Base-by-base conservation (phyloP, 2,329 filamentous ascomycete species). In the Aschersonia sp. region DNA sequence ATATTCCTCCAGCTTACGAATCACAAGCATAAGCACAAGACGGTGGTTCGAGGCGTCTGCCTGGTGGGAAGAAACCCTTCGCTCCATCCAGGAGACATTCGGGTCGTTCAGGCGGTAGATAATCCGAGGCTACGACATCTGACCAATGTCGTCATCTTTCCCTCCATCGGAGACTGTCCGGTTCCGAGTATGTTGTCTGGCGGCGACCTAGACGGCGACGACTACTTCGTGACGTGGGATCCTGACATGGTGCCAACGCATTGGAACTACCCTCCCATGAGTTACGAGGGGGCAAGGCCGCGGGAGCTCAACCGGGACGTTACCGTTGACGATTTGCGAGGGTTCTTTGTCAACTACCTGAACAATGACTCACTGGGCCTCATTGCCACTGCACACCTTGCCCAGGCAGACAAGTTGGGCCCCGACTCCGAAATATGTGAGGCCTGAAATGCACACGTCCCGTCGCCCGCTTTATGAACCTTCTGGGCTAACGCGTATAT, bases 161-260 rank as follows among this genome's bases (percentile, higher is more conserved):
- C 92, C 1, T 79, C 85, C 37, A 82, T 70, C 0, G 90, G 90
- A 0, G 87, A 95, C 58, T 74, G 84, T 12, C 87, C 94, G 52
- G 67, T 98, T 29, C 80, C 89, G 1, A 88, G 84, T 57, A 97
- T 97, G 90, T 88, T 92, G 53, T 95, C 92, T 4, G 92, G 92
- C 2, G 92, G 92, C 0, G 92, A 98, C 58, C 73, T 98, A 0
- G 92, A 98, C 58, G 92, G 92, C 0, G 92, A 98, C 56, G 92
- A 98, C 59, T 98, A 88, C 60, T 82, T 97, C 48, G 80, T 97
- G 5, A 83, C 95, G 43, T 98, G 92, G 90, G 89, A 98, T 54
- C 61, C 72, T 29, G 74, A 77, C 11, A 68, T 98, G 6, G 69
- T 94, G 30, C 87, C 87, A 0, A 53, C 63, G 1, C 66, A 76